Conservation (phyloP, 495 filamentous ascomycete species). For the Aspergillus sclerotioniger region DNA sequence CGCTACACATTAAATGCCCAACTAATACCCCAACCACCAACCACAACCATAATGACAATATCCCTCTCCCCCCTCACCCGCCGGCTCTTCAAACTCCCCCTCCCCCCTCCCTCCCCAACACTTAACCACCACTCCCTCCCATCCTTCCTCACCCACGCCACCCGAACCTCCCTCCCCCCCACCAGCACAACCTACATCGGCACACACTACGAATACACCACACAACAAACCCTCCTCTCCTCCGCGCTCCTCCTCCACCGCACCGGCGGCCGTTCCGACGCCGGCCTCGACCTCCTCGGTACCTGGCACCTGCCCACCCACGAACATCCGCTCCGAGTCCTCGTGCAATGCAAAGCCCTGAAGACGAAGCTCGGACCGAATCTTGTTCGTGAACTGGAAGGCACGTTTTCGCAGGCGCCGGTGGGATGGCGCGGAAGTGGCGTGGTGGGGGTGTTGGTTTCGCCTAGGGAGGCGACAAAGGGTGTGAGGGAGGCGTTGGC, state of each 20-base stretch:
- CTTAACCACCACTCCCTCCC: constrained; percentile 62
- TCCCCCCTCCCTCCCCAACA: constrained; percentile 43
- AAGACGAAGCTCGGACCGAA: constrained; percentile 57
- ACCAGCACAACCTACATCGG: constrained; percentile 44
- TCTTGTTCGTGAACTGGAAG: constrained; percentile 80
- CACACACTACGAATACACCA: constrained; percentile 71
- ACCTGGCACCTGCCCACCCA: constrained; percentile 64
- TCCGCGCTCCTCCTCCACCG: constrained; percentile 68
- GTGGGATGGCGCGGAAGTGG: constrained; percentile 60
- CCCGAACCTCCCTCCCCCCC: constrained; percentile 39
- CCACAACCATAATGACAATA: constrained; percentile 19
- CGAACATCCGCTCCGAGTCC: constrained; percentile 53
- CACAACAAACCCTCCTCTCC: constrained; percentile 56
- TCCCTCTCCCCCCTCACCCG: constrained; percentile 38
- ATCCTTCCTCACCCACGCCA: constrained; percentile 71
- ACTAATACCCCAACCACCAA: constrained; percentile 22
- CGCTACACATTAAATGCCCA: constrained; percentile 6
- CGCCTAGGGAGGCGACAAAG: constrained; percentile 52
- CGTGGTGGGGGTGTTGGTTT: constrained; percentile 63
- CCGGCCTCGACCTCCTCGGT: constrained; percentile 81
- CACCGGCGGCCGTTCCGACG: constrained; percentile 71
- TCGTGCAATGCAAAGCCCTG: constrained; percentile 81
- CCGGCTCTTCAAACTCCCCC: constrained; percentile 40
- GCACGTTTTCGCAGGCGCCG: constrained; percentile 69
- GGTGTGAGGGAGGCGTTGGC: constrained; percentile 66